Evolutionary conservation across 2,329 filamentous ascomycete genomes (phyloP), one percentile per base, ranked within the genome.

Genomic region (Sordariomycetes sp.): DNA sequence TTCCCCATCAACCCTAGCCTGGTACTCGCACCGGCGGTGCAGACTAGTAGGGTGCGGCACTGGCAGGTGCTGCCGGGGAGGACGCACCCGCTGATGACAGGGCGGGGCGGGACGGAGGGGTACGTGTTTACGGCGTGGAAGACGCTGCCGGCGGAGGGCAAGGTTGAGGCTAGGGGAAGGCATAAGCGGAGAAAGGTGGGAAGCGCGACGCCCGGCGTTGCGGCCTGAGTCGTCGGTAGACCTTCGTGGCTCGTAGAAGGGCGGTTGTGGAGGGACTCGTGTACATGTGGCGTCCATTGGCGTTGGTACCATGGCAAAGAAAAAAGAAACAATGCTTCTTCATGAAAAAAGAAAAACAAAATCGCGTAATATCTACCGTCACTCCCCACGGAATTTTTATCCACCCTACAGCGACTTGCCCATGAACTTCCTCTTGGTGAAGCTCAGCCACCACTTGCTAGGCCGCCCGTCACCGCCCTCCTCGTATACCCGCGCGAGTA

Each of bases 341-440:
- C 45, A 50, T 50, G 28, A 32, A 50, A 20, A 50, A 24, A 50
- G 20, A 8, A 12, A n/a, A n/a, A n/a, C n/a, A n/a, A n/a, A n/a
- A n/a, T n/a, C n/a, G 45, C 45, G 22, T 50, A 50, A 22, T 24
- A 12, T 50, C n/a, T 42, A 28, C n/a, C 12, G 13, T 36, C 20
- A 6, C 34, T 15, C 10, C 15, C 7, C 35, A 20, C 3, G 13
- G 10, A 25, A 22, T 20, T 20, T 25, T 8, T 22, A 32, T n/a
- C 36, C 55, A 10, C 39, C n/a, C 70, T 77, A 91, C 73, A 94
- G 76, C 63, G 82, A 81, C 83, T 97, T 97, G 70, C 91, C 91
- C 94, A 99, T 97, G 69, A 99, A 99, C 83, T 96, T 96, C 75
- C 94, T 86, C 85, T 97, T 97, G 57, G 89, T 89, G 71, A 96